Conservation (phyloP, 2,329 filamentous ascomycete genomes). For the Phaeoacremonium minimum region DNA sequence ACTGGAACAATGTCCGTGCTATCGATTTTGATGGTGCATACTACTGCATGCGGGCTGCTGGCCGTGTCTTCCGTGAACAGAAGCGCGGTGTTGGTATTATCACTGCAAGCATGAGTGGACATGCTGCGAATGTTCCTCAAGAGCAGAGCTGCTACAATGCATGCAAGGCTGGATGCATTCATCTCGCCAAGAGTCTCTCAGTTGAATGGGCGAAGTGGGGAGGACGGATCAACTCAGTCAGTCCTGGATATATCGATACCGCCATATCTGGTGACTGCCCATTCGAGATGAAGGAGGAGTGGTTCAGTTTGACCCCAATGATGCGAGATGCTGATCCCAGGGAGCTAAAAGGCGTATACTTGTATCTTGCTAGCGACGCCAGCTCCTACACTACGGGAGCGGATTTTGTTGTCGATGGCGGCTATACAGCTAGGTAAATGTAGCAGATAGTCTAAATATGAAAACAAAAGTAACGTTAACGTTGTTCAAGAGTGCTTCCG, state of each 20-base stretch:
- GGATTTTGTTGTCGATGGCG: constrained; percentile 24
- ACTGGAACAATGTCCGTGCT: constrained; percentile 22
- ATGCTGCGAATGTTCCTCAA: constrained; percentile 20
- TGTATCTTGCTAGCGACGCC: constrained; percentile 24
- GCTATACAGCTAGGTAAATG: constrained; percentile 16
- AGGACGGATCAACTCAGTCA: constrained; percentile 23
- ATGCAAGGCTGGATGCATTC: constrained; percentile 21
- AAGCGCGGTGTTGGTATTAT: constrained; percentile 26
- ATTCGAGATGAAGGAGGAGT: constrained; percentile 27
- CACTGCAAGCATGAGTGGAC: constrained; percentile 28
- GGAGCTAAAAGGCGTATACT: constrained; percentile 23
- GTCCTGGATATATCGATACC: constrained; percentile 32
- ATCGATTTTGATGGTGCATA: constrained; percentile 26
- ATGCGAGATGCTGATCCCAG: constrained; percentile 21
- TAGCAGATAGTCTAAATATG: too few species aligned
- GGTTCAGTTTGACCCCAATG: constrained; percentile 24
- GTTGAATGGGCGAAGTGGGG: constrained; percentile 23
- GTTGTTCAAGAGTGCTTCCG: too few species aligned
- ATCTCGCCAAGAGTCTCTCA: constrained; percentile 23
- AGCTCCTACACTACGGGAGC: constrained; percentile 25
- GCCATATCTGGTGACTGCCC: constrained; percentile 24
- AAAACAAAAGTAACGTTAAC: too few species aligned
- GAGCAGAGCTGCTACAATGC: constrained; percentile 21
- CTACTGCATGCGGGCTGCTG: constrained; percentile 26
- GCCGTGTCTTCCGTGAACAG: constrained; percentile 25